Evolutionary conservation across 2,329 filamentous ascomycete genomes (phyloP).

Genomic region (Phialocephala sp.): DNA sequence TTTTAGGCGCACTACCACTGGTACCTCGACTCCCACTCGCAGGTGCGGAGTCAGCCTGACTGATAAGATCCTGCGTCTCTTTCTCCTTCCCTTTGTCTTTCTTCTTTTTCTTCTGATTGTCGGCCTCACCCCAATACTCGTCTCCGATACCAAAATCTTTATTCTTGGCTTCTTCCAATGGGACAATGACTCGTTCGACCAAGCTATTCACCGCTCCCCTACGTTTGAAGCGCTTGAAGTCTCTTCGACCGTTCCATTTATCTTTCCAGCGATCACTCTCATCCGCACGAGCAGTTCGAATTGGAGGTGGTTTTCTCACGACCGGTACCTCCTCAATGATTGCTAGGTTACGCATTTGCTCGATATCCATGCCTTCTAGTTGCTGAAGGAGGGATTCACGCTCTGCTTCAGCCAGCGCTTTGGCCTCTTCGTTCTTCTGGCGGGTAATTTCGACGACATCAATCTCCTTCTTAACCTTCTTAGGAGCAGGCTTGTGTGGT

Average conservation of each 20-base stretch:
- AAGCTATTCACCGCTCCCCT: slow-evolving; percentile 53
- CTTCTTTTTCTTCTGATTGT: slow-evolving; percentile 43
- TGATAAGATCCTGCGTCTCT: slow-evolving; percentile 23
- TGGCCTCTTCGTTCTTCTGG: slow-evolving; percentile 63
- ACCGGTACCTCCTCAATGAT: slow-evolving; percentile 80
- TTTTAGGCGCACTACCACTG: not conserved
- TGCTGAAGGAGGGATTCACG: slow-evolving; percentile 58
- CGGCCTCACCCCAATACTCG: slow-evolving; percentile 56
- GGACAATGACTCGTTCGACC: slow-evolving; percentile 56
- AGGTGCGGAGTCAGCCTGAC: slow-evolving; percentile 21
- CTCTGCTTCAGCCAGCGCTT: slow-evolving; percentile 63
- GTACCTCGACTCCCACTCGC: not conserved
- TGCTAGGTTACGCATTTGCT: slow-evolving; percentile 74
- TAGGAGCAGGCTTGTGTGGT: slow-evolving; percentile 38
- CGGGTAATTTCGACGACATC: slow-evolving; percentile 69
- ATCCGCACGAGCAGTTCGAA: slow-evolving; percentile 42
- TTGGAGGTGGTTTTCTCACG: slow-evolving; percentile 44
- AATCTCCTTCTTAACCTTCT: slow-evolving; percentile 52
- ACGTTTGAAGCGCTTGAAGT: slow-evolving; percentile 87
- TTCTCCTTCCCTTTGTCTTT: slow-evolving; percentile 41
- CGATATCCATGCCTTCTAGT: slow-evolving; percentile 71
- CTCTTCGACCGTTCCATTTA: slow-evolving; percentile 90
- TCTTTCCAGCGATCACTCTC: slow-evolving; percentile 77
- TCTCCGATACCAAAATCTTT: slow-evolving; percentile 65
- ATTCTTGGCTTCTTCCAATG: slow-evolving; percentile 64